phyloP scores from a whole-genome alignment of 1,139 yeast genomes.

The Pneumocystis carinii region DNA sequence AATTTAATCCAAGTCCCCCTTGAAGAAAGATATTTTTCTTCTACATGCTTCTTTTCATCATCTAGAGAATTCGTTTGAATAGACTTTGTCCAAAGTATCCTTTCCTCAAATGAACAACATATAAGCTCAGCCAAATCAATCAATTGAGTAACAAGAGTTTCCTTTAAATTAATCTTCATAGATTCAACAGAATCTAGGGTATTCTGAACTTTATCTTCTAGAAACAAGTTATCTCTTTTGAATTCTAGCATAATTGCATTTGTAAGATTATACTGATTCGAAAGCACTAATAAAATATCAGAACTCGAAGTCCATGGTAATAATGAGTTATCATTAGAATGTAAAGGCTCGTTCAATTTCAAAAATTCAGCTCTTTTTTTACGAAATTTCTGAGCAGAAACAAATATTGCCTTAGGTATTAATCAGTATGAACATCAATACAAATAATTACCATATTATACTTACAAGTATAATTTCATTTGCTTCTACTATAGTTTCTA shows the following conservation, averaged over 20 bases:
- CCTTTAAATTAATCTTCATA: background rate
- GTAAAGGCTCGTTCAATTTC: background rate
- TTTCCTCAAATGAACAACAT: constrained; percentile 5
- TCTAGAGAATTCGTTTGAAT: background rate
- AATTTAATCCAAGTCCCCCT: constrained; percentile 41
- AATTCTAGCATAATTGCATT: constrained; percentile 12
- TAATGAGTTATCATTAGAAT: constrained; percentile 2
- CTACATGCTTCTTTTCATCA: background rate
- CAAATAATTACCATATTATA: background rate
- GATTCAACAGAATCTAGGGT: constrained; percentile 4
- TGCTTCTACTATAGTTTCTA: constrained; percentile 17
- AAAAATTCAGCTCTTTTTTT: constrained; percentile 3
- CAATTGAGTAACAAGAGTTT: background rate
- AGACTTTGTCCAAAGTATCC: constrained; percentile 7
- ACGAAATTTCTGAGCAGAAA: constrained; percentile 19
- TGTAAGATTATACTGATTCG: constrained; percentile 18
- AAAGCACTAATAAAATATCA: constrained; percentile 18
- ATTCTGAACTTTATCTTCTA: constrained; percentile 2
- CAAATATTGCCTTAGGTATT: constrained; percentile 14
- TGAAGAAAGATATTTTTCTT: constrained; percentile 17
- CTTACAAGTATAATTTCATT: constrained; percentile 19
- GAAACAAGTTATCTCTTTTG: constrained; percentile 17
- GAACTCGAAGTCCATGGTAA: constrained; percentile 24
- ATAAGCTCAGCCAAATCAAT: constrained; percentile 3
- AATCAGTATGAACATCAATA: background rate